Conservation (phyloP, 495 filamentous ascomycete species). For the Opeltia flavorubescens region DNA sequence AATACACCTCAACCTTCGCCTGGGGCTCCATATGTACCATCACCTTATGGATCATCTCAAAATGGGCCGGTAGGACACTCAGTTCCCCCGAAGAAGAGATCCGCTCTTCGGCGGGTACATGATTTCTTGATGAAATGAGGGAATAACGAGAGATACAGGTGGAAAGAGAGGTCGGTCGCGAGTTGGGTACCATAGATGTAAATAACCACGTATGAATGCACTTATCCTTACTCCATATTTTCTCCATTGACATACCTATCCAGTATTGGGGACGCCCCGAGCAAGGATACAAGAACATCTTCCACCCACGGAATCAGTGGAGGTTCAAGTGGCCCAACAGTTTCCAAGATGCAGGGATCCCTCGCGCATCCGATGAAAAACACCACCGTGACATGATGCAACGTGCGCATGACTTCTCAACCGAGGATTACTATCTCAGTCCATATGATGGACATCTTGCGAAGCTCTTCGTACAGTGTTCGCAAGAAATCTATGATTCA, state of each 20-base stretch:
- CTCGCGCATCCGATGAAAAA: background rate
- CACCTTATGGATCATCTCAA: background rate
- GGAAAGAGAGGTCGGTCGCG: background rate
- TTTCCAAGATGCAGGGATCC: background rate
- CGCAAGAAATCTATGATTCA: constrained; percentile 7
- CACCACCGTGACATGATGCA: constrained; percentile 3
- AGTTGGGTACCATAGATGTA: background rate
- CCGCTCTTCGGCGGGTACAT: background rate
- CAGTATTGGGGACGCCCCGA: background rate
- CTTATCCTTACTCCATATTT: background rate
- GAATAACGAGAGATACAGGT: constrained; percentile 3
- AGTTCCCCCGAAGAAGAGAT: background rate
- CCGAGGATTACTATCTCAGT: constrained; percentile 8
- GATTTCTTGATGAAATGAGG: constrained; percentile 6
- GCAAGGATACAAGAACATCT: background rate
- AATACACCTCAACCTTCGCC: background rate
- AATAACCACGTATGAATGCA: background rate
- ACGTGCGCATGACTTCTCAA: background rate
- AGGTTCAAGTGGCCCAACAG: constrained; percentile 5
- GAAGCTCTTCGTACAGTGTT: constrained; percentile 6
- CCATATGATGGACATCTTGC: constrained; percentile 8
- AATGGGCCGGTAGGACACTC: background rate
- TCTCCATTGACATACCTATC: background rate
- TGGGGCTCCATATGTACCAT: background rate
- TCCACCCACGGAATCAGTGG: background rate